Percentiles rank a stretch among this genome's conserved stretches.
These are phyloP conservation scores for Gyrodon lividus DNA, from an alignment of 768 basidiomycete genomes.

Conservation along the genomic window DNA sequence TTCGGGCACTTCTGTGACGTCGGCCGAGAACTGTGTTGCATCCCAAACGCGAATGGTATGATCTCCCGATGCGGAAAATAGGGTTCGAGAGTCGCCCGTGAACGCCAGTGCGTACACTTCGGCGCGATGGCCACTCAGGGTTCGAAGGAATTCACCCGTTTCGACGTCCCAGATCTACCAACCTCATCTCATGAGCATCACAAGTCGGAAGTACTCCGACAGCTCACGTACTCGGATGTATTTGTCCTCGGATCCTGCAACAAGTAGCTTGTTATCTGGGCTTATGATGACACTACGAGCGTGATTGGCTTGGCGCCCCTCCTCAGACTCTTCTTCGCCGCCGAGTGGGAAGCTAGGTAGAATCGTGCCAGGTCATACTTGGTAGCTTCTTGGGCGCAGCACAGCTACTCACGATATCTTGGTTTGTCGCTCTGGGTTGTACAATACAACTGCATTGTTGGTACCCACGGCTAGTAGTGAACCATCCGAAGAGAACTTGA, in stretches of 20 bases:
- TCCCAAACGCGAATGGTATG: constrained; percentile 36
- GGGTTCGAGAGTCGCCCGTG: constrained; percentile 31
- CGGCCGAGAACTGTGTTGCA: constrained; percentile 22
- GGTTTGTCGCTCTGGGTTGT: constrained; percentile 25
- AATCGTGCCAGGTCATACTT: neutral
- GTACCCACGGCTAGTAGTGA: constrained; percentile 33
- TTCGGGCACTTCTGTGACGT: constrained; percentile 20
- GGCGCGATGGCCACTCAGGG: constrained; percentile 32
- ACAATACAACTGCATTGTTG: constrained; percentile 31
- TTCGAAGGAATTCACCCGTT: constrained; percentile 28
- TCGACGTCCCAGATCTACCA: constrained; percentile 27
- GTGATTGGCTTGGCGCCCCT: constrained; percentile 23
- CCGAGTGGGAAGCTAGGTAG: constrained; percentile 26
- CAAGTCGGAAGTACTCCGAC: neutral
- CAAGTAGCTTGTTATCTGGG: constrained; percentile 29
- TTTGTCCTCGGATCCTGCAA: constrained; percentile 35
- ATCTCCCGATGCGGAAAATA: constrained; percentile 39
- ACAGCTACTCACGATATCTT: constrained; percentile 25
- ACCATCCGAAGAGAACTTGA: constrained; percentile 33
- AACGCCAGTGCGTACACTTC: constrained; percentile 38
- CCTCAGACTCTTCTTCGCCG: constrained; percentile 14
- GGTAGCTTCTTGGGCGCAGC: neutral
- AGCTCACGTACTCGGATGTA: constrained; percentile 29
- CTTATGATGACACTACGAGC: constrained; percentile 34
- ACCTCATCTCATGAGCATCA: constrained; percentile 2